These are phyloP conservation scores for Panicum virgatum DNA, from an alignment of 202 grass and related monocot species.

Conservation along the genomic window DNA sequence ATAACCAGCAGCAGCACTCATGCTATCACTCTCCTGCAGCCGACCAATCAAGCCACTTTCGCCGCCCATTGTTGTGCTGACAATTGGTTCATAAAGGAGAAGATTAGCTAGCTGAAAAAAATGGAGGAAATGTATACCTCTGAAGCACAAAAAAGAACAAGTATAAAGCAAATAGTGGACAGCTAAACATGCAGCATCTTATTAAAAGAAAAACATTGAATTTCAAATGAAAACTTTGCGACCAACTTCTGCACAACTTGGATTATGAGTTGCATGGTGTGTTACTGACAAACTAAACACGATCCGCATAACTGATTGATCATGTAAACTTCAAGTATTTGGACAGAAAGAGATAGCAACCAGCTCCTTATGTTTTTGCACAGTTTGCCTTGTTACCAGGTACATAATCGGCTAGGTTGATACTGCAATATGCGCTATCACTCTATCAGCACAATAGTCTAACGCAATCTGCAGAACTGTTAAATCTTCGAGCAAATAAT, in stretches of 20 bases:
- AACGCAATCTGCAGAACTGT: background rate
- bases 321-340: background rate
- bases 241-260: background rate
- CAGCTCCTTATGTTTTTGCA: background rate
- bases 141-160: background rate
- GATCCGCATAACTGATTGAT: background rate
- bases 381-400: background rate
- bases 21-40: background rate
- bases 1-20: slow-evolving; percentile 30
- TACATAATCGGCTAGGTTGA: background rate
- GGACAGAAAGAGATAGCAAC: background rate
- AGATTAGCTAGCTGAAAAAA: slow-evolving; percentile 14
- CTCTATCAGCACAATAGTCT: background rate
- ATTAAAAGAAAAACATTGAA: background rate
- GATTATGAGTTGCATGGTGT: background rate
- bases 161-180: background rate
- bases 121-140: background rate
- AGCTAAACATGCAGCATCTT: background rate
- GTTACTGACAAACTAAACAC: background rate
- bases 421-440: background rate
- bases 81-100: slow-evolving; percentile 20
- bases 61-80: slow-evolving; percentile 7
- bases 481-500: background rate
- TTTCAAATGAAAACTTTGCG: background rate
- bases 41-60: background rate